Evolutionary conservation across 768 basidiomycete species (phyloP).

Genomic region (Lactifluus volemus): DNA sequence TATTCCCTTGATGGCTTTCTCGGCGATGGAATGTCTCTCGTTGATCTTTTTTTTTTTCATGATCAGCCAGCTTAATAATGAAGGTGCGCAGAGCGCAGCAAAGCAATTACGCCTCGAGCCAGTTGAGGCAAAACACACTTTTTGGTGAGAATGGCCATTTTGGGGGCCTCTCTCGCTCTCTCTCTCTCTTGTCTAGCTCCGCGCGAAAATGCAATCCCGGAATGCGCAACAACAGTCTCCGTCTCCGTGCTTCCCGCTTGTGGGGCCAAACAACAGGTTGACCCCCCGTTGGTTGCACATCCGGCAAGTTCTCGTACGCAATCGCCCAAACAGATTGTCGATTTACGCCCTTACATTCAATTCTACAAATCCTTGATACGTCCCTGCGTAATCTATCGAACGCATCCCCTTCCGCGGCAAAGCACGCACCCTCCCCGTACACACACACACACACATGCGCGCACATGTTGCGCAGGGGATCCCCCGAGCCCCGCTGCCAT

Average conservation of each 20-base stretch:
- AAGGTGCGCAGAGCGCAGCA: not conserved
- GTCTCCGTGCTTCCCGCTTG: conserved; percentile 15
- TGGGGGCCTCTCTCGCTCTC: too few species aligned
- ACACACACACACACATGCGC: not conserved
- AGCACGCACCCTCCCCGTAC: not conserved
- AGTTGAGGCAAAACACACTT: not conserved
- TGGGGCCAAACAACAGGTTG: not conserved
- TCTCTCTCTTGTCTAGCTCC: not conserved
- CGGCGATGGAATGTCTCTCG: not conserved
- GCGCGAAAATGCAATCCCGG: conserved; percentile 4
- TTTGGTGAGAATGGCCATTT: not conserved
- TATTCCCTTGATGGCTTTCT: not conserved
- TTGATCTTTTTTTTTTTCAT: not conserved
- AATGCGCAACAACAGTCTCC: conserved; percentile 9
- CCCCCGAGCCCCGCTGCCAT: not conserved
- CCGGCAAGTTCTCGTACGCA: not conserved
- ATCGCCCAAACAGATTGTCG: not conserved
- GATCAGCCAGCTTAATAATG: conserved; percentile 4
- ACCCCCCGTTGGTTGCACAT: not conserved
- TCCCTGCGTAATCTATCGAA: not conserved
- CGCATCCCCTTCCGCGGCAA: not conserved
- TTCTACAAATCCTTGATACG: not conserved
- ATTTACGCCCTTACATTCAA: not conserved
- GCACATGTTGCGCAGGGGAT: not conserved
- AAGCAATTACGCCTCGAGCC: conserved; percentile 5